Base-by-base conservation (phyloP, 352 stramenopile genomes). In the Phytophthora rubi region DNA sequence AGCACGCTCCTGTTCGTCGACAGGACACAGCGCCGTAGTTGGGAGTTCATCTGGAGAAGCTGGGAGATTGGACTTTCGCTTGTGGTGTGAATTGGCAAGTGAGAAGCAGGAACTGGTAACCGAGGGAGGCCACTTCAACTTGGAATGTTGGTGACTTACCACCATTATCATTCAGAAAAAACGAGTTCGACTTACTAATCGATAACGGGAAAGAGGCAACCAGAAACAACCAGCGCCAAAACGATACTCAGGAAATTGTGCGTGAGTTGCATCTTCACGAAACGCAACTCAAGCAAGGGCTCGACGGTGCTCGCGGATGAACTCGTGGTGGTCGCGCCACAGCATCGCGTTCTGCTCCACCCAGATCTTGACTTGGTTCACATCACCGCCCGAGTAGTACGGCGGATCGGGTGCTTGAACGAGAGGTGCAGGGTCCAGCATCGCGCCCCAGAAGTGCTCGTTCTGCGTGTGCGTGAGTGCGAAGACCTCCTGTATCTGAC, bases 21-120 rank as follows among this genome's bases (percentile, higher is more conserved):
- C 23, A 55, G 26, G 32, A 74, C 33, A 28, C 51, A 60, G 21
- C 62, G 62, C 18, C 42, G 67, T 47, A 71, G 45, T 47, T 57
- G 61, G 21, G 51, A 55, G 3, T 62, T 32, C 61, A 74, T 73
- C 15, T 18, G 21, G 37, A 9, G 1, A n/a, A 45, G 6, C 9
- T 51, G 56, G 49, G 35, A 7, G 6, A 53, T 61, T 62, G 44
- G 23, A 42, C 8, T 23, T 47, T 54, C 52, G 35, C 4, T 69
- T 52, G 47, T 47, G n/a, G 33, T 66, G 23, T 44, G 65, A 74
- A 33, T 74, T 47, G 39, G n/a, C 2, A 47, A 47, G 39, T 47
- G 39, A 42, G 35, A 42, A 13, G 9, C 35, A 15, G 35, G 35
- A 39, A 12, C 12, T 39, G 33, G 33, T 39, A 39, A 39, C 9